Evolutionary conservation across 148 eudicot genomes (phyloP).

Genomic region (Talinum fruticosum): DNA sequence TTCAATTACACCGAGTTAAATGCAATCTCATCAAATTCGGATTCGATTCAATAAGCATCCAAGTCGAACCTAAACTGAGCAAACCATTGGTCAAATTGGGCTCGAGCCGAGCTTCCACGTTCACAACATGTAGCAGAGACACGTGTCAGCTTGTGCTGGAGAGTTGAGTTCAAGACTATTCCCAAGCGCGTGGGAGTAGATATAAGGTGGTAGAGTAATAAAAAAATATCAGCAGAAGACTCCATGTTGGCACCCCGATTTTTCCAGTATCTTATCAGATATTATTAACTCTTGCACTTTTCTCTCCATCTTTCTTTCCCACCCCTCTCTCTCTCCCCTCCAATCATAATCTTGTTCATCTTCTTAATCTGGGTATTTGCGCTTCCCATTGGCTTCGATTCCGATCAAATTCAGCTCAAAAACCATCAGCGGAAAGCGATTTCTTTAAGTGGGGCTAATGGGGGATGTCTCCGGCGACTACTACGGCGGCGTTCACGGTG

Average conservation of each 20-base stretch:
- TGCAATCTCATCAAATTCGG: too few relatives aligned
- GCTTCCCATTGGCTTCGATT: neutral
- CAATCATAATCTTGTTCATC: neutral
- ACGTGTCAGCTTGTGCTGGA: neutral
- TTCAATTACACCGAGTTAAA: too few relatives aligned
- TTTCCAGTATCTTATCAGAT: conserved; percentile 5
- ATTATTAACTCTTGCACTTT: conserved; percentile 2
- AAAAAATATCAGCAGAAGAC: conserved; percentile 23
- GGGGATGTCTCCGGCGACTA: conserved; percentile 18
- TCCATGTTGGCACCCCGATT: conserved; percentile 21
- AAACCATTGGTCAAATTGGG: too few relatives aligned
- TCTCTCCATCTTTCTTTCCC: neutral
- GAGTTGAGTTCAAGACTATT: neutral
- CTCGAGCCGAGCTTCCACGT: too few relatives aligned
- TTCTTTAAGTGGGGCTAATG: neutral
- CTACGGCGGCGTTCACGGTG: conserved; percentile 6
- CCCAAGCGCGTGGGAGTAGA: neutral
- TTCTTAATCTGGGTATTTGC: too few relatives aligned
- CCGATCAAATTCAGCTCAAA: conserved; percentile 10
- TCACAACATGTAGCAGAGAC: neutral
- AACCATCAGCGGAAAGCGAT: neutral
- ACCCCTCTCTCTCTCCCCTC: neutral
- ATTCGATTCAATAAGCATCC: too few relatives aligned
- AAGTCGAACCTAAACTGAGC: too few relatives aligned
- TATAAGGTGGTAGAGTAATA: neutral